Conservation (phyloP, 306 rosid genomes). For the Cyamopsis tetragonoloba region DNA sequence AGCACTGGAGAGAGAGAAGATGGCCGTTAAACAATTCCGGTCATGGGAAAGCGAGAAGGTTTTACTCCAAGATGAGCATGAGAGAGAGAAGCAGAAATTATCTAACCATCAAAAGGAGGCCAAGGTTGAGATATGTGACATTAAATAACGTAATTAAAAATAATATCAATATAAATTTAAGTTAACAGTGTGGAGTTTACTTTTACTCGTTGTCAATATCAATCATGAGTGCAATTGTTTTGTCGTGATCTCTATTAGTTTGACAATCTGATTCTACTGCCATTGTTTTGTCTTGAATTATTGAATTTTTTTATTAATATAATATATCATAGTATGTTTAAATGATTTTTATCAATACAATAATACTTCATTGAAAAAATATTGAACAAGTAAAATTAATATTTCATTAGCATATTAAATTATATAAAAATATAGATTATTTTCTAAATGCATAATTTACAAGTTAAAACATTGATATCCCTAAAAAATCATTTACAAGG, state of each 20-base stretch:
- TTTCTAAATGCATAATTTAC: too few relatives aligned
- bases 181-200: conserved; percentile 1
- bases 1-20: conserved; percentile 51
- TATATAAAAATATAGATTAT: too few relatives aligned
- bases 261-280: background rate
- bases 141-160: background rate
- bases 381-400: too few relatives aligned
- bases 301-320: too few relatives aligned
- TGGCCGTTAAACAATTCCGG: conserved; percentile 32
- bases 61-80: conserved; percentile 47
- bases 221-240: background rate
- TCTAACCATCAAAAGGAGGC: conserved; percentile 37
- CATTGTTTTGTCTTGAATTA: too few relatives aligned
- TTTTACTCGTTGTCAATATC: background rate
- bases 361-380: too few relatives aligned
- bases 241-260: background rate
- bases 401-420: too few relatives aligned
- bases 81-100: conserved; percentile 40
- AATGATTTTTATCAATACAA: too few relatives aligned
- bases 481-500: too few relatives aligned
- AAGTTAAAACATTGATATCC: too few relatives aligned
- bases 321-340: too few relatives aligned
- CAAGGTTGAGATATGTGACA: conserved; percentile 49
- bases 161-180: background rate
- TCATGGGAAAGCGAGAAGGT: conserved; percentile 40